Conservation (phyloP, 2,329 filamentous ascomycete species). For the Myriosclerotinia duriaeana region DNA sequence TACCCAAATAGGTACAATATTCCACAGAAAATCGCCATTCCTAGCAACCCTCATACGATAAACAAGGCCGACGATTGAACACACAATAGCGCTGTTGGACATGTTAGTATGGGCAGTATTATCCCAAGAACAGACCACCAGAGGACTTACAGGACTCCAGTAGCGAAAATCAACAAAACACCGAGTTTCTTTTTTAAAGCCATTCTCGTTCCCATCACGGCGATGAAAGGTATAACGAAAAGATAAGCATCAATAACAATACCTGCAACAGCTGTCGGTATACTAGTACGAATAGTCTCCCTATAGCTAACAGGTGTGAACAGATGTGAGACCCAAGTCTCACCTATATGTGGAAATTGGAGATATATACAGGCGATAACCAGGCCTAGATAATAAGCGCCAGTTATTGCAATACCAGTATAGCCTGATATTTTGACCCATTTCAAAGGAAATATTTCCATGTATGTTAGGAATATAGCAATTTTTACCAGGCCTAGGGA, state of each 20-base stretch:
- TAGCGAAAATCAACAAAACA: neutral
- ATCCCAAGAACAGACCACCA: too few relatives aligned
- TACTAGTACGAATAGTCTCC: too few relatives aligned
- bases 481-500: neutral
- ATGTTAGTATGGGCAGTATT: too few relatives aligned
- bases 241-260: neutral
- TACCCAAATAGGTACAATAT: fast-evolving
- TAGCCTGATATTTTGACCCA: neutral
- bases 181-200: neutral
- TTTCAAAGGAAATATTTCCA: neutral
- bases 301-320: too few relatives aligned
- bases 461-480: neutral
- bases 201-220: neutral
- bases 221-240: neutral
- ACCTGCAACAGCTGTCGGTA: neutral
- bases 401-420: neutral
- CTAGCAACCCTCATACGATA: neutral
- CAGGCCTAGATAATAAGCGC: neutral
- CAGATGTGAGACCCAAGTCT: too few relatives aligned
- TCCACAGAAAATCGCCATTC: neutral
- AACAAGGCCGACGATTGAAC: neutral
- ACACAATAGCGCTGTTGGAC: neutral
- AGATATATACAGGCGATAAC: fast-evolving
- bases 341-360: neutral
- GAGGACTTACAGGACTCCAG: neutral